Base-by-base conservation (phyloP, 1,284 basidiomycete species). In the Coriolopsis trogii region DNA sequence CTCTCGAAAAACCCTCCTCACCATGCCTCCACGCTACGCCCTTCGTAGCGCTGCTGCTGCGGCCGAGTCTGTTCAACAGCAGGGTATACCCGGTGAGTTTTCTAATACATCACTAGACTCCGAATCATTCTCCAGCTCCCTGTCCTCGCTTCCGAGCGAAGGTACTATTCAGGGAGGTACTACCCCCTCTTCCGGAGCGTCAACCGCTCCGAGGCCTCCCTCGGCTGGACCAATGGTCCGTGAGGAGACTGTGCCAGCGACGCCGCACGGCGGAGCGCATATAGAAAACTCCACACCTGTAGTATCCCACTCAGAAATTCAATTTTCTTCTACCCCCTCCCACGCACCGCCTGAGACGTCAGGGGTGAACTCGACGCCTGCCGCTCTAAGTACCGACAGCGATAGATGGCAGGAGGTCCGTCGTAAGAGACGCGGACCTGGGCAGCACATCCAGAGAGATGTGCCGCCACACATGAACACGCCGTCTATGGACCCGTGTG, bases 361-460 rank as follows among this genome's bases (percentile, higher is more conserved):
- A n/a, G n/a, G n/a, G 15, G 29, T 18, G 25, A n/a, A 13, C 25
- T 24, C 15, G 12, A n/a, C n/a, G 8, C 7, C 25, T 13, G 9
- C 12, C 16, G 42, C 31, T 2, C 9, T 8, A 2, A 9, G 2
- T 18, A 25, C n/a, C n/a, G n/a, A 28, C 20, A 24, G 18, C 42
- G 42, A 30, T 33, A 18, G 25, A 23, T 44, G 42, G 42, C 31
- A 28, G 23, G 42, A 44, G 42, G 42, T 44, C 21, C 42, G 42
- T 36, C 29, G 30, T 33, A 12, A 16, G 29, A 20, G 23, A 24
- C 42, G 15, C 18, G 15, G 38, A n/a, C 20, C 23, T 21, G 42
- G 20, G 30, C 28, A 36, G 33, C 42, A n/a, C 42, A 28, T 16
- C 18, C 21, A 13, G 30, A 26, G 20, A 3, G 42, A 44, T 21